Evolutionary conservation across 2,329 filamentous ascomycete genomes (phyloP), one percentile per base, ranked within the genome.

Genomic region (Akanthomyces lecanii): DNA sequence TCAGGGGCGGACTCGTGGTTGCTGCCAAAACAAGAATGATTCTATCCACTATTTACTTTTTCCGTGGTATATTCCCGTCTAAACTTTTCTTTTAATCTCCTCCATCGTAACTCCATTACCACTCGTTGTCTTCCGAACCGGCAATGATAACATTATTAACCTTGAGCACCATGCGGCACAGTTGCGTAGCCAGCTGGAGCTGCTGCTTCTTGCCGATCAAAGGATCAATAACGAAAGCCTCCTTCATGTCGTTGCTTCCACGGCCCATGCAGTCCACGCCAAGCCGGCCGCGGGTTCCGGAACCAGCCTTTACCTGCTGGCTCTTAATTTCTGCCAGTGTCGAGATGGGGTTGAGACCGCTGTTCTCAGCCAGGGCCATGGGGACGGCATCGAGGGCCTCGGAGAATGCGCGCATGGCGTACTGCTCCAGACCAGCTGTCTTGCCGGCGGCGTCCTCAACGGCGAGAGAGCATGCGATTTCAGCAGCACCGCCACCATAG

Each of bases 161-260:
- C 87, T 97, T 97, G 70, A 97, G 84, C 69, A 97, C 93, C 94
- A 99, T 98, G 69, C 95, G 88, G 82, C 95, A 98, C 69, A 99
- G 82, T 81, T 99, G 95, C 59, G 96, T 99, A 38, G 95, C 95
- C 68, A 99, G 85, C 80, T 97, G 87, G 65, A 99, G 85, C 79
- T 99, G 95, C 81, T 97, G 93, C 78, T 91, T 90, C 85, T 99
- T 99, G 70, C 95, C 95, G 75, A 99, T 99, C 73, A 99, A 81
- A 60, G 95, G 96, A 74, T 99, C 95, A 74, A 99, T 98, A 68
- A 97, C 95, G 77, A 99, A 99, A 68, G 95, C 91, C 70, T 97
- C 88, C 81, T 90, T 93, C 95, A 99, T 99, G 79, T 98, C 88
- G 78, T 97, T 98, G 81, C 85, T 92, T 69, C 95, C 95, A 42